Evolutionary conservation across 1,139 yeast genomes (phyloP).

Genomic region (Protomyces pachydermus): DNA sequence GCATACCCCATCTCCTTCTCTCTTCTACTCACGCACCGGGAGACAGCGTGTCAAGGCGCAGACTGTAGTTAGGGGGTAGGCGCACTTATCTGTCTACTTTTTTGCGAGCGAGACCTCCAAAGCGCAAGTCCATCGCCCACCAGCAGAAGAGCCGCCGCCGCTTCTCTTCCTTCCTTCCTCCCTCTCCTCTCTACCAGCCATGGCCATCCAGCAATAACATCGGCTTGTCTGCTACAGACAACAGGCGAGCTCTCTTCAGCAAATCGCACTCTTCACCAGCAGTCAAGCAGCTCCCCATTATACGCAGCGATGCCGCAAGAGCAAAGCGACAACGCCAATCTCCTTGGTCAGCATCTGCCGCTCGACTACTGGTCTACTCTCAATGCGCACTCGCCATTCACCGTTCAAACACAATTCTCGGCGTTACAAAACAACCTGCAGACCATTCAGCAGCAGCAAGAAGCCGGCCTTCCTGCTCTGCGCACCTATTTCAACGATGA

Average conservation of each 20-base stretch:
- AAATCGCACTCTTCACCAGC: neutral
- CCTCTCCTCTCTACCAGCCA: neutral
- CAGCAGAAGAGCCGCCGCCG: no score
- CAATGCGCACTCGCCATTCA: neutral
- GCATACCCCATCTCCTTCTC: no score
- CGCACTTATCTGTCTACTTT: no score
- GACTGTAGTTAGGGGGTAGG: no score
- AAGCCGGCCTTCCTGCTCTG: neutral
- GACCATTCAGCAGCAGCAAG: neutral
- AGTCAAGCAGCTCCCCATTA: neutral
- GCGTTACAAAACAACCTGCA: neutral
- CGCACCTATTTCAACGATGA: neutral
- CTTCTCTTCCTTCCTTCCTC: neutral
- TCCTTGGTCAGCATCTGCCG: neutral
- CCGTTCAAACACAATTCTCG: neutral
- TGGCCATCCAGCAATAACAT: neutral
- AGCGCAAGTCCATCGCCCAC: no score
- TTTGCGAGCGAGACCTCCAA: no score
- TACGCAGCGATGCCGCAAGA: neutral
- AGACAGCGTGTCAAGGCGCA: no score
- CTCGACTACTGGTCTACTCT: neutral
- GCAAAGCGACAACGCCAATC: neutral
- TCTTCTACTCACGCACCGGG: no score
- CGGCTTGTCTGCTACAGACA: slow-evolving; percentile 1
- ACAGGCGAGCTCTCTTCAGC: neutral